These are phyloP conservation scores for Pseudogymnoascus verrucosus DNA, from an alignment of 2,329 filamentous ascomycete genomes.

Conservation along the genomic window DNA sequence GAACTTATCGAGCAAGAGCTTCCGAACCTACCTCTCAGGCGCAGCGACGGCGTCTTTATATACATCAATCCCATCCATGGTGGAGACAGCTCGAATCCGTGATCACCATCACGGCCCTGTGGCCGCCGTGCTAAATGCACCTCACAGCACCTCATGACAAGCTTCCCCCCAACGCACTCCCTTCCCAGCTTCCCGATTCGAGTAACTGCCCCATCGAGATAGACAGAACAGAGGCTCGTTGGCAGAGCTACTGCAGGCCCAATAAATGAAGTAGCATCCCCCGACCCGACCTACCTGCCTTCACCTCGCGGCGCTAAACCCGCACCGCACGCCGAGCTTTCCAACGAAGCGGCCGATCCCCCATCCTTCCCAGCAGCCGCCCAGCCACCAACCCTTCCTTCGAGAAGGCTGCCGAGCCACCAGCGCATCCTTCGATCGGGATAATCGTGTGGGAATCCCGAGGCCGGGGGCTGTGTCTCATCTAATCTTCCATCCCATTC, in stretches of 20 bases:
- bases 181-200: neutral
- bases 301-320: neutral
- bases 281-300: too few relatives aligned
- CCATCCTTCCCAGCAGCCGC: too few relatives aligned
- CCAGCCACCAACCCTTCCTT: too few relatives aligned
- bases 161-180: neutral
- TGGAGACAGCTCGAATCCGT: neutral
- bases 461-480: neutral
- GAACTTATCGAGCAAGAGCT: neutral
- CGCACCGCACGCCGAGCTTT: neutral
- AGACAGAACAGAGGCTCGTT: neutral
- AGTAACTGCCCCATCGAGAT: neutral
- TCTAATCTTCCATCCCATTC: neutral
- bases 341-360: neutral
- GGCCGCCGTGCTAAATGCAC: neutral
- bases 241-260: neutral
- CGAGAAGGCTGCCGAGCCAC: too few relatives aligned
- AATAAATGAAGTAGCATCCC: neutral
- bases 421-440: too few relatives aligned
- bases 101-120: neutral
- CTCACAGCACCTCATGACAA: neutral
- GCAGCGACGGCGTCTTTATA: neutral
- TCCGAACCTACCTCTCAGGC: neutral
- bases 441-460: neutral
- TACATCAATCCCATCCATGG: neutral